Evolutionary conservation across 257 asterid species (phyloP).

Genomic region (Rhazya stricta): DNA sequence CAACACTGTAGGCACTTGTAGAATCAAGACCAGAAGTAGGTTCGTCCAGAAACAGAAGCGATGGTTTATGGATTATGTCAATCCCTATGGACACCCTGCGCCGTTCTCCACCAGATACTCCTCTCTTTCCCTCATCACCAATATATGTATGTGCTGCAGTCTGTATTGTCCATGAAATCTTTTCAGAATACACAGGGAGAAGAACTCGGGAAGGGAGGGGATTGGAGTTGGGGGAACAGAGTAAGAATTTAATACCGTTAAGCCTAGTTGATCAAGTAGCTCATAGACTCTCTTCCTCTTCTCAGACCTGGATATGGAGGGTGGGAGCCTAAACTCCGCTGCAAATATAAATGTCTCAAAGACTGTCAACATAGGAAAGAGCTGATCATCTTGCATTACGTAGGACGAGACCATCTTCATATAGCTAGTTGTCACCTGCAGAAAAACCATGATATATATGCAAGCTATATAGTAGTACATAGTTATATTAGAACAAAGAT

Average conservation of each 20-base stretch:
- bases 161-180: slow-evolving; percentile 24
- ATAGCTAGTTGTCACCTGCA: slow-evolving; percentile 83
- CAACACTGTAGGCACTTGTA: slow-evolving; percentile 76
- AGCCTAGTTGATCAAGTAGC: slow-evolving; percentile 70
- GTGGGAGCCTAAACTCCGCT: slow-evolving; percentile 85
- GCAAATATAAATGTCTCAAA: slow-evolving; percentile 85
- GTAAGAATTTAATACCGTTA: slow-evolving; percentile 43
- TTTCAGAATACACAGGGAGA: neutral
- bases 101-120: slow-evolving; percentile 80
- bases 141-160: slow-evolving; percentile 68
- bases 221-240: neutral
- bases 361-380: slow-evolving; percentile 82
- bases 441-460: slow-evolving; percentile 3
- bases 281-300: slow-evolving; percentile 68
- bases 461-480: neutral
- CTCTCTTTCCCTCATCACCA: slow-evolving; percentile 76
- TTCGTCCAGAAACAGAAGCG: slow-evolving; percentile 76
- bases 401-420: slow-evolving; percentile 91
- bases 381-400: slow-evolving; percentile 93
- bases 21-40: slow-evolving; percentile 92
- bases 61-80: slow-evolving; percentile 86
- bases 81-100: slow-evolving; percentile 80
- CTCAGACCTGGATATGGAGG: slow-evolving; percentile 60
- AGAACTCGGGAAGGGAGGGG: neutral
- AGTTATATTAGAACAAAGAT: neutral